Conservation (phyloP, 106 monocot species). For the Amphibolis antarctica region DNA sequence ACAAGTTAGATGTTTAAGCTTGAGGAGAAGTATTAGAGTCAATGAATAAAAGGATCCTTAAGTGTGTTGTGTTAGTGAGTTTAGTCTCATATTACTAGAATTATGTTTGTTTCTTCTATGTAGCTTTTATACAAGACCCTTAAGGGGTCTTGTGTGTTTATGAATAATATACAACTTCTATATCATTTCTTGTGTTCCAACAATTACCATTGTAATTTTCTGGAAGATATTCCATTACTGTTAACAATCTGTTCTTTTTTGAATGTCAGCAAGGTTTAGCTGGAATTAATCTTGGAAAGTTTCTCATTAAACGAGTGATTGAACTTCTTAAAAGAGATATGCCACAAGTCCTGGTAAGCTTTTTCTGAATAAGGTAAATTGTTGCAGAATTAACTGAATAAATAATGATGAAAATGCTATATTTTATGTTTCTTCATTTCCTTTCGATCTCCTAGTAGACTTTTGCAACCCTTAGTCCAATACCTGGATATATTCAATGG, state of each 20-base stretch:
- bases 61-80: too few relatives aligned
- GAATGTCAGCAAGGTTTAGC: conserved; percentile 62
- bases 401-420: neutral
- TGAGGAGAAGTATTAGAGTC: too few relatives aligned
- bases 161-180: too few relatives aligned
- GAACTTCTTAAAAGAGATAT: conserved; percentile 61
- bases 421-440: neutral
- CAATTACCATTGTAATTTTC: too few relatives aligned
- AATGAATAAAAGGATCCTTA: too few relatives aligned
- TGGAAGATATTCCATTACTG: too few relatives aligned
- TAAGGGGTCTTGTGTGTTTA: too few relatives aligned
- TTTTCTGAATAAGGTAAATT: neutral
- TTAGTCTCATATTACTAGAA: too few relatives aligned
- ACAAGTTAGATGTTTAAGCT: too few relatives aligned
- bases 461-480: conserved; percentile 82
- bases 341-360: conserved; percentile 41
- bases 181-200: too few relatives aligned
- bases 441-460: conserved; percentile 21
- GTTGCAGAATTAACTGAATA: neutral
- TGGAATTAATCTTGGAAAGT: conserved; percentile 83
- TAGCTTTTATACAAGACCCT: too few relatives aligned
- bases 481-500: conserved; percentile 81
- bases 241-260: neutral
- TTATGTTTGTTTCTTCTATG: too few relatives aligned
- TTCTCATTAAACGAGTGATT: conserved; percentile 77